phyloP scores from a whole-genome alignment of 2,329 filamentous ascomycete genomes.

The Aaosphaeria arxii region DNA sequence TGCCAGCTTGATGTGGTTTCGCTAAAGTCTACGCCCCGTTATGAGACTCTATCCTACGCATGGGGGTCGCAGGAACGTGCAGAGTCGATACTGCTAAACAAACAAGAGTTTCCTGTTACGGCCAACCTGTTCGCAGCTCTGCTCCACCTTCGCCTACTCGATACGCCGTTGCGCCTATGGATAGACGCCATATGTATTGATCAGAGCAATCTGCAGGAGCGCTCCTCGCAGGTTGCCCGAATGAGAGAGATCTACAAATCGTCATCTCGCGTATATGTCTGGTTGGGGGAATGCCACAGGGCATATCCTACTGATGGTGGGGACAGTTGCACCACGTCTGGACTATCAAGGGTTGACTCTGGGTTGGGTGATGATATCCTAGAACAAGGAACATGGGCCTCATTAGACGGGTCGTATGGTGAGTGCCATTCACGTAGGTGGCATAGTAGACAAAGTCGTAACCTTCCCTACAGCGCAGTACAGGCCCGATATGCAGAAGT shows the following conservation, averaged over 20 bases:
- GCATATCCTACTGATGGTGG: not conserved
- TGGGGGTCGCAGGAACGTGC: not conserved
- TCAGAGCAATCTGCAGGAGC: not conserved
- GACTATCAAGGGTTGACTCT: not conserved
- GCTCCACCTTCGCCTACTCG: not conserved
- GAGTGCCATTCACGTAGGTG: not conserved
- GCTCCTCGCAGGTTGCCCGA: not conserved
- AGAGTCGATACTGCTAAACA: not conserved
- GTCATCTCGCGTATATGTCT: not conserved
- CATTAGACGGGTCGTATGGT: not conserved
- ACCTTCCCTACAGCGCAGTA: not conserved
- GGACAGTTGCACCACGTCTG: not conserved
- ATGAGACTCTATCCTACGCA: slow-evolving; percentile 3
- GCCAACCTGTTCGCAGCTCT: not conserved
- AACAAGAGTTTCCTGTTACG: not conserved
- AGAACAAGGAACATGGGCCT: not conserved
- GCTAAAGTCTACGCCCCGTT: not conserved
- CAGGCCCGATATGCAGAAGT: not conserved
- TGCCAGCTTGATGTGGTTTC: not conserved
- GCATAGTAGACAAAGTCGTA: not conserved
- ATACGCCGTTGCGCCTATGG: not conserved
- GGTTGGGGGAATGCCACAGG: not conserved
- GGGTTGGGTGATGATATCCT: not conserved
- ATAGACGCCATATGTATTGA: not conserved
- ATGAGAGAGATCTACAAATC: not conserved